phyloP scores from a whole-genome alignment of 805 yeast species.

The Candida xiaguanensis region DNA sequence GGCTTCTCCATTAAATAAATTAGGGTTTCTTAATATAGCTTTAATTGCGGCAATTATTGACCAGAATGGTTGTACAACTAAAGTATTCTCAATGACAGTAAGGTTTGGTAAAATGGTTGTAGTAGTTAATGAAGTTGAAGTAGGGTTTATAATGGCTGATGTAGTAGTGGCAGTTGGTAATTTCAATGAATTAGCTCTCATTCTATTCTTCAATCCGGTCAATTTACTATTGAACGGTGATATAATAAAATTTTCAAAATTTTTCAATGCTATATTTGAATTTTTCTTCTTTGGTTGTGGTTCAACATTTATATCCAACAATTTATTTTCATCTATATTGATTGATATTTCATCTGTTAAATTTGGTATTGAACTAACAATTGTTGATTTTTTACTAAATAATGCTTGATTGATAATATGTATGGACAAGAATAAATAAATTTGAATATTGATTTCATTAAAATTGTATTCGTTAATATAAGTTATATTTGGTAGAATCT shows the following conservation, averaged over 20 bases:
- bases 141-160: constrained; percentile 17
- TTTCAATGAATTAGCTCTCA: constrained; percentile 5
- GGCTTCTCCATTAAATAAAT: constrained; percentile 27
- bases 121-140: constrained; percentile 41
- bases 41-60: constrained; percentile 38
- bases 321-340: constrained; percentile 11
- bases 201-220: constrained; percentile 11
- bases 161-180: constrained; percentile 11
- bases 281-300: background rate
- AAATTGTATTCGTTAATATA: constrained; percentile 9
- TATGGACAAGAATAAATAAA: constrained; percentile 20
- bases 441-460: constrained; percentile 6
- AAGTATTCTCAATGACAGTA: constrained; percentile 15
- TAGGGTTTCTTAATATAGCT: constrained; percentile 24
- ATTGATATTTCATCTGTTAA: constrained; percentile 6
- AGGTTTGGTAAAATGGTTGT: constrained; percentile 12
- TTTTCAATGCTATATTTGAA: constrained; percentile 16
- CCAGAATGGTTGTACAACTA: constrained; percentile 39
- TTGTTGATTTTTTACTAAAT: constrained; percentile 6
- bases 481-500: constrained; percentile 6
- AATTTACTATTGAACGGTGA: constrained; percentile 20
- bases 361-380: constrained; percentile 9
- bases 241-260: constrained; percentile 25
- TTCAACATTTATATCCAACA: constrained; percentile 8
- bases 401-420: constrained; percentile 19